Percentiles rank a stretch among this genome's conserved stretches.
These are phyloP conservation scores for Suillus brevipes DNA, from an alignment of 768 basidiomycete species.

Conservation along the genomic window DNA sequence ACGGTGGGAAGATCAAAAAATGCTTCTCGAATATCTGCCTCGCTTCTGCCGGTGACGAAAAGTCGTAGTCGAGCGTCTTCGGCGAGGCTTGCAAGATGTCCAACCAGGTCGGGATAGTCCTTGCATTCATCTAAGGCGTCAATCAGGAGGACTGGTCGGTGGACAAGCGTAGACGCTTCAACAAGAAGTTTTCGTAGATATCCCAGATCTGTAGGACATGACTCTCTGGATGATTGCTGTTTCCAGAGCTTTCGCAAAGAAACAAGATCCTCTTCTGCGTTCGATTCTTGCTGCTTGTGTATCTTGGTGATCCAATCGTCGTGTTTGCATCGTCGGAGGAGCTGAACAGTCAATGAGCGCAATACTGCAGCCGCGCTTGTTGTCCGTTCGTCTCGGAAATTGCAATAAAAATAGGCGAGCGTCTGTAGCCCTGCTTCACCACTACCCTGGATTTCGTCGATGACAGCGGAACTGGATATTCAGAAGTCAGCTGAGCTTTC, in stretches of 20 bases:
- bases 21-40: background rate
- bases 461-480: constrained; percentile 1
- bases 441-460: background rate
- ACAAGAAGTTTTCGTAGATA: background rate
- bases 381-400: constrained; percentile 17
- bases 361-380: constrained; percentile 14
- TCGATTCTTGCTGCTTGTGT: background rate
- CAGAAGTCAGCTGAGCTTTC: background rate
- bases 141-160: constrained; percentile 8
- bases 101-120: constrained; percentile 1
- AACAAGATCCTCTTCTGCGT: background rate
- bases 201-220: background rate
- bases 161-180: background rate
- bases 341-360: constrained; percentile 19
- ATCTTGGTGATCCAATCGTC: background rate
- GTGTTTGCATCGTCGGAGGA: constrained; percentile 5
- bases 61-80: constrained; percentile 4
- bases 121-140: constrained; percentile 19
- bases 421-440: background rate
- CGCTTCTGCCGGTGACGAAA: constrained; percentile 11
- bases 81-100: background rate
- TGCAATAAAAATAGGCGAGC: constrained; percentile 21
- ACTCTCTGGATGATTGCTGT: background rate
- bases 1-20: constrained; percentile 4
- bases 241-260: background rate